Evolutionary conservation across 1,139 yeast genomes (phyloP).

Genomic region (Diutina scorzettiae): DNA sequence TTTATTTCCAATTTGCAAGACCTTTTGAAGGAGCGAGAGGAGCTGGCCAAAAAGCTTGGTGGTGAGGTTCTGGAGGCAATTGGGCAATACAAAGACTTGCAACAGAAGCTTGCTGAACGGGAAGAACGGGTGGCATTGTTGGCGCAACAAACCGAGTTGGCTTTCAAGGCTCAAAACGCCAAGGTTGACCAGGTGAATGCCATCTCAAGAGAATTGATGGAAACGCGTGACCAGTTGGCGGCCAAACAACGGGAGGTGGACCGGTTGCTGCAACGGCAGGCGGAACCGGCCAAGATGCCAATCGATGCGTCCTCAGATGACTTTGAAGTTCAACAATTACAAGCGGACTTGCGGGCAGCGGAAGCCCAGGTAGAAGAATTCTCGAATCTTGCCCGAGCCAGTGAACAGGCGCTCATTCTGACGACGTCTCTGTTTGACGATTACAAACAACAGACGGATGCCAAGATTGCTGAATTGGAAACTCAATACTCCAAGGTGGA

Average conservation of each 20-base stretch:
- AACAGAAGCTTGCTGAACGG: constrained; percentile 38
- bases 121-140: constrained; percentile 36
- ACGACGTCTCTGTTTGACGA: constrained; percentile 28
- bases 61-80: constrained; percentile 38
- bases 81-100: constrained; percentile 39
- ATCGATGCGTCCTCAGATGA: background rate
- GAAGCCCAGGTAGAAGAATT: constrained; percentile 29
- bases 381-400: constrained; percentile 27
- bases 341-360: constrained; percentile 24
- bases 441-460: constrained; percentile 18
- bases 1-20: constrained; percentile 52
- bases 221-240: constrained; percentile 26
- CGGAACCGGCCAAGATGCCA: background rate
- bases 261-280: too few relatives aligned
- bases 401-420: constrained; percentile 28
- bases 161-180: constrained; percentile 50
- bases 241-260: constrained; percentile 13
- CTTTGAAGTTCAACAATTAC: constrained; percentile 16
- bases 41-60: constrained; percentile 37
- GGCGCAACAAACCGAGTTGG: constrained; percentile 41
- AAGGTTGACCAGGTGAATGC: constrained; percentile 54
- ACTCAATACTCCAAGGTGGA: constrained; percentile 10
- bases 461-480: constrained; percentile 13
- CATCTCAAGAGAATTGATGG: constrained; percentile 29
- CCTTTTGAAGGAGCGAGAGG: constrained; percentile 51